Evolutionary conservation across 176 grass and related monocot species (phyloP).

Genomic region (Oryza glumipatula): DNA sequence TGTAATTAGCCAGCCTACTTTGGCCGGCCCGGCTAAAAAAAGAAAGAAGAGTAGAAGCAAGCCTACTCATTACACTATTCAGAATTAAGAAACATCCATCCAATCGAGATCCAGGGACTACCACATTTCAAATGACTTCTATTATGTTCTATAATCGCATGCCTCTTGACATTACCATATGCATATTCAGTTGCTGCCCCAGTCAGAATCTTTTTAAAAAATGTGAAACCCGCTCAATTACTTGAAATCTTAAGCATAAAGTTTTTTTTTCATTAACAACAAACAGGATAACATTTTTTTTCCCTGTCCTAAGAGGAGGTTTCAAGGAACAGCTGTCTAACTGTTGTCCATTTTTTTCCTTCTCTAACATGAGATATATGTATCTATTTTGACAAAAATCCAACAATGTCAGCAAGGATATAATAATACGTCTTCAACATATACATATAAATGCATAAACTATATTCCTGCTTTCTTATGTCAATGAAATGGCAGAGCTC

Average conservation of each 20-base stretch:
- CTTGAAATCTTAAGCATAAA: not conserved
- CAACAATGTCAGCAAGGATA: not conserved
- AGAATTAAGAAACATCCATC: not conserved
- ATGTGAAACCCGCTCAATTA: not conserved
- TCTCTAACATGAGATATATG: not conserved
- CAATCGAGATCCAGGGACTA: not conserved
- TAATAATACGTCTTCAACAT: not conserved
- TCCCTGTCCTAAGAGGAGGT: not conserved
- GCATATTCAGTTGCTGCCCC: not conserved
- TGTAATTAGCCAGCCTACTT: too few species aligned
- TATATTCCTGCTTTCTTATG: not conserved
- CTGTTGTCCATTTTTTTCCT: slow-evolving; percentile 2
- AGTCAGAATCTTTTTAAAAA: slow-evolving; percentile 8
- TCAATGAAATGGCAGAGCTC: too few species aligned
- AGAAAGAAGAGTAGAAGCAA: not conserved
- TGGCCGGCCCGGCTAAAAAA: too few species aligned
- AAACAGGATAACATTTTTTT: not conserved
- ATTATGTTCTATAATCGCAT: slow-evolving; percentile 16
- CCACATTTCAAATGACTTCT: not conserved
- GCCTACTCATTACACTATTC: not conserved
- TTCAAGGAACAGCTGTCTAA: not conserved
- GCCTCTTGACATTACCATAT: not conserved
- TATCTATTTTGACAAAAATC: not conserved
- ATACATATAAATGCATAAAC: slow-evolving; percentile 14
- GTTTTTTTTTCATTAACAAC: not conserved